Conservation (phyloP, 2,329 filamentous ascomycete genomes). For the Verticillium albo-atrum region DNA sequence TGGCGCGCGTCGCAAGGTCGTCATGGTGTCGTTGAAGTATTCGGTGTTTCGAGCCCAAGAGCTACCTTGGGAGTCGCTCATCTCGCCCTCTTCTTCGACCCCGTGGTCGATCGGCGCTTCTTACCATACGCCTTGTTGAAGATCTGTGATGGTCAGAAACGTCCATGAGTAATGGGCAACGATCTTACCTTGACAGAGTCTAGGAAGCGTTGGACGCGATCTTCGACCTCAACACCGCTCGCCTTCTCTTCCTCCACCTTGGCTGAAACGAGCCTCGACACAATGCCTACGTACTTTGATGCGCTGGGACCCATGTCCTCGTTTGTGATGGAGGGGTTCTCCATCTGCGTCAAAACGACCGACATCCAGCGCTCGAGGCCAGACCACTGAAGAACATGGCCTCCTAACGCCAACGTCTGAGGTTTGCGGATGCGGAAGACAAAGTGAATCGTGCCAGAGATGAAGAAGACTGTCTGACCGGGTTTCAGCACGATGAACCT, state of each 20-base stretch:
- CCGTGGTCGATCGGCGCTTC: conserved; percentile 12
- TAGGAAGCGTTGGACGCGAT: not conserved
- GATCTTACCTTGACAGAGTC: conserved; percentile 1
- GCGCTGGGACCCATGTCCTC: conserved; percentile 1
- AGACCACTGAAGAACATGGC: conserved; percentile 28
- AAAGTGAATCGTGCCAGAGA: conserved; percentile 27
- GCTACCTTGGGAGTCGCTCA: not conserved
- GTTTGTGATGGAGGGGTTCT: conserved; percentile 3
- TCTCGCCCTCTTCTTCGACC: conserved; percentile 26
- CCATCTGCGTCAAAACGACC: conserved; percentile 13
- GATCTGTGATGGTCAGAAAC: not conserved
- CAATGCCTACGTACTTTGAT: not conserved
- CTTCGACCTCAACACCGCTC: not conserved
- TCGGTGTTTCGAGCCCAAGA: no score
- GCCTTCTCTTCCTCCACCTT: not conserved
- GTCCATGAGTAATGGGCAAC: no score
- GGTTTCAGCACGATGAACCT: conserved; percentile 25
- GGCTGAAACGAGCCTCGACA: not conserved
- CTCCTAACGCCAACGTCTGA: conserved; percentile 26
- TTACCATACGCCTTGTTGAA: not conserved
- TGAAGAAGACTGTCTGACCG: conserved; percentile 28
- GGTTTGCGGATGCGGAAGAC: conserved; percentile 21
- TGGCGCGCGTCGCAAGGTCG: no score
- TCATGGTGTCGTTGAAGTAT: no score
- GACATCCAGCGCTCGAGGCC: conserved; percentile 26